Base-by-base conservation (phyloP, 768 basidiomycete species). In the Kwoniella shandongensis region DNA sequence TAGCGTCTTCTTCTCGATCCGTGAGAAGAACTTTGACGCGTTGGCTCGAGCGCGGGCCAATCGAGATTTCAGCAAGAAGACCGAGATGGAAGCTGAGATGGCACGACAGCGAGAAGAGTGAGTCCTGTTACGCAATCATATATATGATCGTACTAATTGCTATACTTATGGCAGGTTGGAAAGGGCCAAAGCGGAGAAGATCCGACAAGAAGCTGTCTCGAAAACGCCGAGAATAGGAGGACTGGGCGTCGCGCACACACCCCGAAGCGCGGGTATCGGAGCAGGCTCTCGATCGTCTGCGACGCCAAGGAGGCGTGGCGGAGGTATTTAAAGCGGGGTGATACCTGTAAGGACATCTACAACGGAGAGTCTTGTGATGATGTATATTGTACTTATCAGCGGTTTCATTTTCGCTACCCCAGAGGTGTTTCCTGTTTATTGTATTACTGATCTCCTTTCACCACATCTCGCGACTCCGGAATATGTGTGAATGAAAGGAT, bases 21-120 rank as follows among this genome's bases (percentile, higher is more conserved):
- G 92, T 73, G 93, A 97, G 79, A 96, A 96, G 81, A 90, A 90
- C 80, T 97, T 98, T 71, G 92, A 96, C 70, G 92, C 89, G 57
- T 80, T 87, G 36, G 87, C 89, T 17, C 52, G 77, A 65, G 71
- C 74, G 38, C 54, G 86, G 10, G 85, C 88, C 12, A 90, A 93
- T 72, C 83, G 87, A 44, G 93, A 97, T 74, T 96, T 97, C 77
- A 90, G 88, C 25, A 89, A 86, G 78, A 85, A 83, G 72, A 90
- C 91, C 0, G 91, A 97, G 76, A 78, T 96, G 12, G 92, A 98
- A 79, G 86, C 85, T 23, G 88, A 93, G 78, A 94, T 97, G 80
- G 89, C 89, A 12, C 82, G 81, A 38, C 72, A 76, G 44, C 63
- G 76, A 23, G 76, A 77, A 48, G 63, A 74, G 73, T 78, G 54